A percentile compares a stretch with the other conserved stretches of the same genome.
Conservation (phyloP, 371 early-diverging fungal genomes). For the Parasitella parasitica region DNA sequence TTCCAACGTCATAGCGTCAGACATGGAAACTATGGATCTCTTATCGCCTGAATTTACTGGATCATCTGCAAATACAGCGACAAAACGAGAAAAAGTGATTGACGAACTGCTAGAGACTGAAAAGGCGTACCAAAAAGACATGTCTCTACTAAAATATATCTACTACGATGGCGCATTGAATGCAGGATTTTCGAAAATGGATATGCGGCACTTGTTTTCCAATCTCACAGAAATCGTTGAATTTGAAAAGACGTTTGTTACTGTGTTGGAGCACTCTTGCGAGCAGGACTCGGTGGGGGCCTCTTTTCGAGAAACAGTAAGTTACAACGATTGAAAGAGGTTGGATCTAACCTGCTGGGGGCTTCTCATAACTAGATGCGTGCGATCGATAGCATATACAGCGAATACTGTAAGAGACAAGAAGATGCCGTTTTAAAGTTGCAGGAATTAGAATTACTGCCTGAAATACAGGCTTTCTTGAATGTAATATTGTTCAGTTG, state of each 20-base stretch:
- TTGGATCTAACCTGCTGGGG: too few species aligned
- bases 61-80: not conserved
- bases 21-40: not conserved
- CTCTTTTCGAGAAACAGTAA: constrained; percentile 62
- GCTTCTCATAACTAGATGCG: too few species aligned
- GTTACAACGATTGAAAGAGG: not conserved
- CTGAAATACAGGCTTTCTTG: constrained; percentile 51
- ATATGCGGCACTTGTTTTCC: constrained; percentile 64
- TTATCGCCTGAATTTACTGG: not conserved
- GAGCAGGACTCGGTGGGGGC: constrained; percentile 49
- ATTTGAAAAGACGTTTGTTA: constrained; percentile 45
- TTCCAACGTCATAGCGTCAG: not conserved
- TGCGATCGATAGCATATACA: constrained; percentile 62
- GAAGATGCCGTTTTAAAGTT: constrained; percentile 65
- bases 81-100: constrained; percentile 51
- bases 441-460: constrained; percentile 55
- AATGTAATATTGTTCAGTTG: constrained; percentile 43
- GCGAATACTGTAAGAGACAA: constrained; percentile 77
- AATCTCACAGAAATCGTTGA: constrained; percentile 64
- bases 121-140: constrained; percentile 62
- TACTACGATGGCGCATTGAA: constrained; percentile 58
- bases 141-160: constrained; percentile 67
- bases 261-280: constrained; percentile 35
- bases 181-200: constrained; percentile 46
- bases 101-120: constrained; percentile 77